These are phyloP conservation scores for Aureobasidium sp. DNA, from an alignment of 2,329 filamentous ascomycete genomes.

Conservation along the genomic window DNA sequence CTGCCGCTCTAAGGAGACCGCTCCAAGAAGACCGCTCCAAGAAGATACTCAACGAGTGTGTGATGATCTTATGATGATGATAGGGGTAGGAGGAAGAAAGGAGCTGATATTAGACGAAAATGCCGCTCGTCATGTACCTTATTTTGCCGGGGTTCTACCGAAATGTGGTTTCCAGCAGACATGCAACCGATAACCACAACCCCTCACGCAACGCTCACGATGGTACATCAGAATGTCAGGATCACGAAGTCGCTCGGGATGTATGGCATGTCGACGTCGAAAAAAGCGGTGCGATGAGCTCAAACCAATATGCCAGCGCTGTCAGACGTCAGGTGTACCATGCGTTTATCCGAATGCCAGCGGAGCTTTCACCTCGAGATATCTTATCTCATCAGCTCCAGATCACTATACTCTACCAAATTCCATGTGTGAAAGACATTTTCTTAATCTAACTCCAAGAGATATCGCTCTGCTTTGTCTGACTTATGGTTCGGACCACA, in stretches of 20 bases:
- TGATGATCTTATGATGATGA: too few relatives aligned
- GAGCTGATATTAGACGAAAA: too few relatives aligned
- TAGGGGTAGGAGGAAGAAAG: too few relatives aligned
- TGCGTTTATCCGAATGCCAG: background rate
- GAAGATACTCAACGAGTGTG: too few relatives aligned
- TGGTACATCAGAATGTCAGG: slow-evolving; percentile 9
- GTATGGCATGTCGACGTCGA: background rate
- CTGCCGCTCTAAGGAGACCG: too few relatives aligned
- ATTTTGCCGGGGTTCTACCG: too few relatives aligned
- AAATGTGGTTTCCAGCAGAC: too few relatives aligned
- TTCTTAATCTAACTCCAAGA: background rate
- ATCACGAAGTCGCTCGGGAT: slow-evolving; percentile 5
- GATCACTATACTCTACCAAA: background rate
- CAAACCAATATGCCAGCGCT: slow-evolving; percentile 1
- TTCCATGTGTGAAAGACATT: background rate
- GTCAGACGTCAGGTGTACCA: background rate
- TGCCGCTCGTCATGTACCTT: too few relatives aligned
- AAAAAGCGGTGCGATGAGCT: slow-evolving; percentile 5
- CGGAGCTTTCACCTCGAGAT: background rate
- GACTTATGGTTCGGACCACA: background rate
- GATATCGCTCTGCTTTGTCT: background rate
- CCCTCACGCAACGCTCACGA: too few relatives aligned
- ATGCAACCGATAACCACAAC: too few relatives aligned
- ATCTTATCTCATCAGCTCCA: slow-evolving; percentile 3
- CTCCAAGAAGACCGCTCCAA: too few relatives aligned